phyloP scores from a whole-genome alignment of 169 alveolate species.

The Amoebophrya sp. region DNA sequence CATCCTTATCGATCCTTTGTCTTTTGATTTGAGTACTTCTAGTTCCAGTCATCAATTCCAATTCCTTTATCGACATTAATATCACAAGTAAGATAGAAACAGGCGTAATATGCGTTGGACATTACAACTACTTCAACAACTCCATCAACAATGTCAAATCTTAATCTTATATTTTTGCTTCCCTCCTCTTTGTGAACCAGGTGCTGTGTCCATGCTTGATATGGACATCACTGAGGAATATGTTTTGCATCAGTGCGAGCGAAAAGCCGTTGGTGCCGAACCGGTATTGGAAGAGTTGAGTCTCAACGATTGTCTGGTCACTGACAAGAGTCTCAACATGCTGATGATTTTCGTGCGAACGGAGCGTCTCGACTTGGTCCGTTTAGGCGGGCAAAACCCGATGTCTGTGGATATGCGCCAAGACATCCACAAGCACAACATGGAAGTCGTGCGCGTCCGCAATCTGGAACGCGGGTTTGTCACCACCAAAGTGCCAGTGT shows the following conservation, averaged over 20 bases:
- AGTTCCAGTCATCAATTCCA: too few species aligned
- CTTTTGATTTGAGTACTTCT: too few species aligned
- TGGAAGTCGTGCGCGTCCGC: not conserved
- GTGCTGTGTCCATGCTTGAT: not conserved
- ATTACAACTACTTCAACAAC: too few species aligned
- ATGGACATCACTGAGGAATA: conserved; percentile 21
- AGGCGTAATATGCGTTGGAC: too few species aligned
- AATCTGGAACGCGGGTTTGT: not conserved
- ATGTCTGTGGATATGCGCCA: not conserved
- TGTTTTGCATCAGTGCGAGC: conserved; percentile 5
- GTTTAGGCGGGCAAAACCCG: not conserved
- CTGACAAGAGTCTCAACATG: not conserved
- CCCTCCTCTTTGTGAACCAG: too few species aligned
- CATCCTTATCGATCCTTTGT: too few species aligned
- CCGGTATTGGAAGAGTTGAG: not conserved
- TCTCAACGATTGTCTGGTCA: not conserved
- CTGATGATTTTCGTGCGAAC: conserved; percentile 15
- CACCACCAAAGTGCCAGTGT: not conserved
- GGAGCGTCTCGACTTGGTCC: not conserved
- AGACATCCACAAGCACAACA: conserved; percentile 19
- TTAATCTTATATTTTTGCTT: too few species aligned
- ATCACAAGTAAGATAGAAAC: too few species aligned
- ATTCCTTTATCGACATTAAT: too few species aligned
- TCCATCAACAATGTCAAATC: too few species aligned
- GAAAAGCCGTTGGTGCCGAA: not conserved